Conservation (phyloP, 768 basidiomycete genomes). For the Amanita polypyramis region DNA sequence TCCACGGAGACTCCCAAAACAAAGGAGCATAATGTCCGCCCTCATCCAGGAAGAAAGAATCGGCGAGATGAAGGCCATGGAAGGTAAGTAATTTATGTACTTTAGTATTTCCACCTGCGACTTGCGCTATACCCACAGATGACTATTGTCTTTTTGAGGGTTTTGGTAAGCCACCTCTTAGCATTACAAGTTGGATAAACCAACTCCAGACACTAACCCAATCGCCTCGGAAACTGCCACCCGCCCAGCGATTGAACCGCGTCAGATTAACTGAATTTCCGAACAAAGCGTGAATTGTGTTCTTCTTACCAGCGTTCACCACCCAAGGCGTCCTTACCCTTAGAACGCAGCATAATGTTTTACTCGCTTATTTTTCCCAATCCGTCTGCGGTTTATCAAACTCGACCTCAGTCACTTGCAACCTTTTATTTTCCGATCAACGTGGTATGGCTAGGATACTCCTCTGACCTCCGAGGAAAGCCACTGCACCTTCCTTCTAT, state of each 20-base stretch:
- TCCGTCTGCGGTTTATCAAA: constrained; percentile 28
- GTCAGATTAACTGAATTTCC: constrained; percentile 45
- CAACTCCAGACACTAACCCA: constrained; percentile 35
- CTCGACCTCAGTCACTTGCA: constrained; percentile 36
- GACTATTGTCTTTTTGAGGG: constrained; percentile 50
- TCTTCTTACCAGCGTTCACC: neutral
- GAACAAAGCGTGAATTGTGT: constrained; percentile 53
- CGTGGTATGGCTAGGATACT: constrained; percentile 49
- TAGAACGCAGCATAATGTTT: constrained; percentile 70
- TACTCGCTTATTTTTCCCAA: constrained; percentile 52
- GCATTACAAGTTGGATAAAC: constrained; percentile 34
- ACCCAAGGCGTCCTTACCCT: neutral
- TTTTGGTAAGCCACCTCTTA: constrained; percentile 22
- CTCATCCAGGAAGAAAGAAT: constrained; percentile 41
- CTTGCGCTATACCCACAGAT: constrained; percentile 25
- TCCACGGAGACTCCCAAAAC: constrained; percentile 43
- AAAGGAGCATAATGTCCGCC: constrained; percentile 36
- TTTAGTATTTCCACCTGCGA: constrained; percentile 4
- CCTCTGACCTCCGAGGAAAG: constrained; percentile 60
- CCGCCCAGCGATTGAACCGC: constrained; percentile 33
- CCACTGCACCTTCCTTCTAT: constrained; percentile 62
- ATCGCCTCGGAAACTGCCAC: constrained; percentile 6
- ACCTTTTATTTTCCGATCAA: constrained; percentile 53
- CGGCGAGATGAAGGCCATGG: constrained; percentile 53
- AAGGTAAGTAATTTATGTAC: constrained; percentile 13